phyloP scores from a whole-genome alignment of 2,329 filamentous ascomycete genomes.

The Trichoderma arundinaceum region DNA sequence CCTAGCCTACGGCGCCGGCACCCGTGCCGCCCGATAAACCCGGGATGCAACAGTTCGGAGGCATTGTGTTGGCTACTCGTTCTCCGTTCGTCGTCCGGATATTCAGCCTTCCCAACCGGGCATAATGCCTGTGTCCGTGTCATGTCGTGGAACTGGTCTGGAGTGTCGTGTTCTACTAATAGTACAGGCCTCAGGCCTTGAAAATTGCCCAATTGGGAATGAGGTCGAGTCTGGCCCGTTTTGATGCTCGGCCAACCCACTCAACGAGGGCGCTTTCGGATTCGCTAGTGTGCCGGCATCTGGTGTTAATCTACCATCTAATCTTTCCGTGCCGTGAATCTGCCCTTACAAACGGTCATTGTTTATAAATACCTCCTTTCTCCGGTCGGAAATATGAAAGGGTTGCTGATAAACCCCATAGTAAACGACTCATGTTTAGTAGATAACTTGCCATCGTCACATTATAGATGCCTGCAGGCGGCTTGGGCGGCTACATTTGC shows the following conservation, averaged over 20 bases:
- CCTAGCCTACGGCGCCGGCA: background rate
- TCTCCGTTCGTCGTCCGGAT: background rate
- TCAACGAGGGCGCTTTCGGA: no score
- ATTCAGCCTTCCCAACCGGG: background rate
- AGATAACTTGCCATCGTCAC: background rate
- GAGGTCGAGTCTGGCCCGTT: background rate
- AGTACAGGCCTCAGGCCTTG: background rate
- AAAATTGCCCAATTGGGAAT: slow-evolving; percentile 1
- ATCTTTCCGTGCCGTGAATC: background rate
- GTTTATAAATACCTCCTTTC: slow-evolving; percentile 4
- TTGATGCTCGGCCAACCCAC: background rate
- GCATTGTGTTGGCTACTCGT: background rate
- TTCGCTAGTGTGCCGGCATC: background rate
- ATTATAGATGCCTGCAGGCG: background rate
- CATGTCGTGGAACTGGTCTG: no score
- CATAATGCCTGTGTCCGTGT: background rate
- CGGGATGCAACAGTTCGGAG: background rate
- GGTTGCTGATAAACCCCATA: slow-evolving; percentile 8
- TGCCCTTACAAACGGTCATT: background rate
- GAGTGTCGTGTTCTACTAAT: no score
- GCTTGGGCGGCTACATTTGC: background rate
- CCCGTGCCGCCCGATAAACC: slow-evolving; percentile 13
- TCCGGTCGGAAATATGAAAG: slow-evolving; percentile 20
- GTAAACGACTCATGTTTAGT: background rate
- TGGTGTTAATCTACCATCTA: background rate